phyloP scores from a whole-genome alignment of 768 basidiomycete species.

The Russula lepida region DNA sequence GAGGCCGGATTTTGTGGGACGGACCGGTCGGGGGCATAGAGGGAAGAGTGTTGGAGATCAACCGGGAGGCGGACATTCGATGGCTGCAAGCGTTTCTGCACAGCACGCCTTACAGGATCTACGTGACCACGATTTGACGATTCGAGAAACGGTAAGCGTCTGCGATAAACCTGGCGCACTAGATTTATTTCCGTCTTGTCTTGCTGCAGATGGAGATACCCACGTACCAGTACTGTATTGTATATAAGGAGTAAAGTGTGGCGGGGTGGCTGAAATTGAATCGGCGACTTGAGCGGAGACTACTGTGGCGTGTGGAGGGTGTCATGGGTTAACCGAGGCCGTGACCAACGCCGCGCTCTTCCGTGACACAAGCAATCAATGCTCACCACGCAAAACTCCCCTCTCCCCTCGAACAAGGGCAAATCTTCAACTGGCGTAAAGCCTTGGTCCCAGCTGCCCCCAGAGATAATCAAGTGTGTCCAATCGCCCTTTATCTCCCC shows the following conservation, averaged over 20 bases:
- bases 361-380: constrained; percentile 26
- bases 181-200: neutral
- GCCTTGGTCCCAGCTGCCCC: constrained; percentile 55
- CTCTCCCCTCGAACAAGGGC: constrained; percentile 26
- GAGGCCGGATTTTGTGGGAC: constrained; percentile 11
- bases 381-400: constrained; percentile 22
- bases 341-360: constrained; percentile 22
- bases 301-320: neutral
- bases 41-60: constrained; percentile 17
- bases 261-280: constrained; percentile 19
- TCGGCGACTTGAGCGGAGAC: constrained; percentile 7
- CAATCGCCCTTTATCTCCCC: neutral
- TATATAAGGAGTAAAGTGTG: neutral
- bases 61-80: constrained; percentile 18
- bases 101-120: constrained; percentile 6
- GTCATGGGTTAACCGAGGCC: constrained; percentile 16
- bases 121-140: constrained; percentile 8
- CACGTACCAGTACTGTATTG: neutral
- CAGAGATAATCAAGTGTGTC: constrained; percentile 48
- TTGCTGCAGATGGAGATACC: neutral
- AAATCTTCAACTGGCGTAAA: constrained; percentile 51
- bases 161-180: neutral
- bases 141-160: neutral
- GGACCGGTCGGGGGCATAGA: constrained; percentile 3
- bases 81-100: constrained; percentile 19